phyloP scores from a whole-genome alignment of 177 flowering plant genomes.

The Vitis hybrid region DNA sequence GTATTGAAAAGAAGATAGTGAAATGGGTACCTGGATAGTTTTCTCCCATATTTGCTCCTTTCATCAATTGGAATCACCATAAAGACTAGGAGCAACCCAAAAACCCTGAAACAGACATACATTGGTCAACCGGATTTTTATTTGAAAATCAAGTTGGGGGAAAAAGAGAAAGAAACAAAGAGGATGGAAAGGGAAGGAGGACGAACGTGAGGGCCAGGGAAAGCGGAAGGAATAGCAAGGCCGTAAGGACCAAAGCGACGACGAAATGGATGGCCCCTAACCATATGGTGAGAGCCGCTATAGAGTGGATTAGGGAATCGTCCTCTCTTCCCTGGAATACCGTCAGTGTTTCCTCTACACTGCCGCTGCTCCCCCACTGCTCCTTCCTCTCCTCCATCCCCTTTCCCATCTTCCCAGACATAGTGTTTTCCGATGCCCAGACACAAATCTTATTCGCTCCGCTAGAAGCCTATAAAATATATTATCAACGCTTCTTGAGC shows the following conservation, averaged over 20 bases:
- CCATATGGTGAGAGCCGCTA: conserved; percentile 47
- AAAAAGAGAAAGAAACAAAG: background rate
- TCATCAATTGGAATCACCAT: conserved; percentile 52
- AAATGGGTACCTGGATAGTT: conserved; percentile 38
- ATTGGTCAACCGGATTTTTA: background rate
- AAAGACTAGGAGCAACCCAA: conserved; percentile 40
- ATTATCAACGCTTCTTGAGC: too few relatives aligned
- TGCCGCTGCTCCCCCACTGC: too few relatives aligned
- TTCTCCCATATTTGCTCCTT: conserved; percentile 41
- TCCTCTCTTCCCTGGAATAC: conserved; percentile 23
- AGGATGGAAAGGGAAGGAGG: background rate
- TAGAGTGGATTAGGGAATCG: conserved; percentile 23
- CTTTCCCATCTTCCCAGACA: too few relatives aligned
- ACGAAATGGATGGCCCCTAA: conserved; percentile 53
- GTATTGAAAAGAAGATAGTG: background rate
- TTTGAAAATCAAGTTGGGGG: background rate
- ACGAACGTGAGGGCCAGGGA: conserved; percentile 40
- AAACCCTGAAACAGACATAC: conserved; percentile 28
- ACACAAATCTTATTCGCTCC: too few relatives aligned
- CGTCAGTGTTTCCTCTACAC: too few relatives aligned
- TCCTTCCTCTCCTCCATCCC: too few relatives aligned
- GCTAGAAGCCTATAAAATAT: too few relatives aligned
- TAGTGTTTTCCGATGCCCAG: too few relatives aligned
- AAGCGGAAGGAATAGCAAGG: conserved; percentile 45
- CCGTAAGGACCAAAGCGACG: conserved; percentile 27